phyloP scores from a whole-genome alignment of 2,329 filamentous ascomycete species.

The Thyridium curvatum region DNA sequence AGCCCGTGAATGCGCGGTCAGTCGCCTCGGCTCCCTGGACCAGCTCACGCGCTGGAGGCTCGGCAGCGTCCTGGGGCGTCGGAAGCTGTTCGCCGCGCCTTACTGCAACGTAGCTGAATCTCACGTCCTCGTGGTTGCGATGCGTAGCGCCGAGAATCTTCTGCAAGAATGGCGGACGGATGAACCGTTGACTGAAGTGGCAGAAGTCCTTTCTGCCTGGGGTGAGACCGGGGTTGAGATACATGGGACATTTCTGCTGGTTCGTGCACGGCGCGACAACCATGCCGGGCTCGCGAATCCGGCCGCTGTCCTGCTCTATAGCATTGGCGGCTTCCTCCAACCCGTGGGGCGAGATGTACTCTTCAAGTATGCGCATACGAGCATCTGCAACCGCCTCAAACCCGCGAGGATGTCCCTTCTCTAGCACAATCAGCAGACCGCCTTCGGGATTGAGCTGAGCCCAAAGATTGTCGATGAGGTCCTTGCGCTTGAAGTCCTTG shows the following conservation, averaged over 20 bases:
- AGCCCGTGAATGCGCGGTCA: conserved; percentile 65
- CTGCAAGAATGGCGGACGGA: conserved; percentile 77
- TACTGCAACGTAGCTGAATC: conserved; percentile 85
- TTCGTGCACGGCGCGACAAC: conserved; percentile 80
- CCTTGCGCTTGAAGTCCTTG: conserved; percentile 70
- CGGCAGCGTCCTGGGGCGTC: conserved; percentile 7
- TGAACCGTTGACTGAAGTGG: conserved; percentile 83
- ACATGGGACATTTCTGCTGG: conserved; percentile 86
- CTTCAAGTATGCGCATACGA: conserved; percentile 69
- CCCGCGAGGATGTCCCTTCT: conserved; percentile 85
- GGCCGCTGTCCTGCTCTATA: conserved; percentile 32
- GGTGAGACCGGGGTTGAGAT: conserved; percentile 61
- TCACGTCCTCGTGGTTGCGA: conserved; percentile 82
- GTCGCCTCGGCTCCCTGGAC: conserved; percentile 50
- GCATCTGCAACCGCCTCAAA: conserved; percentile 90
- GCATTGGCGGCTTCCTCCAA: conserved; percentile 22
- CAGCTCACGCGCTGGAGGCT: conserved; percentile 18
- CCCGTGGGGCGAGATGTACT: conserved; percentile 60
- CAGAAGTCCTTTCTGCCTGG: conserved; percentile 82
- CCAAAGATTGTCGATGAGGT: conserved; percentile 85
- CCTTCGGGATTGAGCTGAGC: conserved; percentile 75
- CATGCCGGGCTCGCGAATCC: conserved; percentile 50
- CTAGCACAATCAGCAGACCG: conserved; percentile 78
- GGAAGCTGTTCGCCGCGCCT: conserved; percentile 59
- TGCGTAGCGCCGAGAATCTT: conserved; percentile 61